Percentiles rank a stretch among this genome's conserved stretches.
Evolutionary conservation across 2,329 filamentous ascomycete genomes (phyloP).

Genomic region (Ceratocystis variospora): DNA sequence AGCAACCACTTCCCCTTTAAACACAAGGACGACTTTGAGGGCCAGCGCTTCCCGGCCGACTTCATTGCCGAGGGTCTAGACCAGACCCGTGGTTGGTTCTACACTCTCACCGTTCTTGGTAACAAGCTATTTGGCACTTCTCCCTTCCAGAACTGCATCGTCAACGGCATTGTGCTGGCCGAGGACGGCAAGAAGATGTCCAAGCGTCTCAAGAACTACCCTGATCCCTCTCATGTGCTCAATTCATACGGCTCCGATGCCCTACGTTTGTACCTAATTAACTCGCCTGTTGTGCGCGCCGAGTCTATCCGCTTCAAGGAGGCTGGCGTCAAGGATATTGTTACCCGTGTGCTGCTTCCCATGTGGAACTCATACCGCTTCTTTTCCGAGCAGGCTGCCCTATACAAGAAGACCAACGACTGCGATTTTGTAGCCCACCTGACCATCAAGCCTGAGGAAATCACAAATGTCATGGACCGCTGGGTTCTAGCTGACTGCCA

Average conservation of each 20-base stretch:
- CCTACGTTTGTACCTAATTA: conserved; percentile 24
- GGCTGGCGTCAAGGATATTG: conserved; percentile 23
- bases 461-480: conserved; percentile 62
- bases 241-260: conserved; percentile 23
- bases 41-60: conserved; percentile 23
- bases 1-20: conserved; percentile 24
- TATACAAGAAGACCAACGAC: conserved; percentile 22
- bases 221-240: conserved; percentile 21
- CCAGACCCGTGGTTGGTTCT: conserved; percentile 25
- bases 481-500: conserved; percentile 93
- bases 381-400: conserved; percentile 22
- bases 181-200: conserved; percentile 25
- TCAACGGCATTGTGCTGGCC: conserved; percentile 24
- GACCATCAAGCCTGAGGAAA: conserved; percentile 18
- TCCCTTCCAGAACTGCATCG: conserved; percentile 24
- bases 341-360: conserved; percentile 23
- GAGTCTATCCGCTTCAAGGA: conserved; percentile 24
- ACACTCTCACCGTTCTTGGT: conserved; percentile 23
- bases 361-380: conserved; percentile 25
- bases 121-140: conserved; percentile 23
- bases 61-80: conserved; percentile 24
- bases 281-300: conserved; percentile 24
- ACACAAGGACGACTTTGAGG: conserved; percentile 21
- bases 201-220: conserved; percentile 25
- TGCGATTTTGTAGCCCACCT: conserved; percentile 20